Conservation (phyloP, 208 protist genomes). For the Trypanosoma avium region DNA sequence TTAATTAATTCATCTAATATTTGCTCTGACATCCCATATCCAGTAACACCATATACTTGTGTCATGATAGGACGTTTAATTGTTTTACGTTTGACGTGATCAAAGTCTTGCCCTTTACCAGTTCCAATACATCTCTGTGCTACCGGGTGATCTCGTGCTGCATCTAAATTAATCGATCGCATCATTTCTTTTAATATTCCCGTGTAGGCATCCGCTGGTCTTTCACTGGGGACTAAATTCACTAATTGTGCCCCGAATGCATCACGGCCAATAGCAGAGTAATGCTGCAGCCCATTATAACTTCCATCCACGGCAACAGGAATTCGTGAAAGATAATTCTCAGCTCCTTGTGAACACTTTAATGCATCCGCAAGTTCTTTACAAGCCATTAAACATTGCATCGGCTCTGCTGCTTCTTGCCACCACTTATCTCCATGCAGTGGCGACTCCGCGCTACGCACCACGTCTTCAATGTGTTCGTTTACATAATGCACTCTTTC, state of each 20-base stretch:
- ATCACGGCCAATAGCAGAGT: slow-evolving; percentile 98
- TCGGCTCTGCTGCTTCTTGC: slow-evolving; percentile 94
- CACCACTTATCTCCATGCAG: slow-evolving; percentile 90
- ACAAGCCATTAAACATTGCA: slow-evolving; percentile 95
- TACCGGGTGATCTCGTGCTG: slow-evolving; percentile 72
- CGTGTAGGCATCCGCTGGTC: slow-evolving; percentile 97
- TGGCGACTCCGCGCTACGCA: slow-evolving; percentile 80
- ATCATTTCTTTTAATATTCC: slow-evolving; percentile 94
- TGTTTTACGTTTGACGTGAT: slow-evolving; percentile 95
- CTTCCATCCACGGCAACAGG: slow-evolving; percentile 97
- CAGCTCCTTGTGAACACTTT: slow-evolving; percentile 82
- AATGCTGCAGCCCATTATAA: slow-evolving; percentile 99
- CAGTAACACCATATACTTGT: slow-evolving; percentile 97
- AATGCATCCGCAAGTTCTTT: slow-evolving; percentile 94
- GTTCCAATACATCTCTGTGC: slow-evolving; percentile 86
- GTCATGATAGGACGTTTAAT: slow-evolving; percentile 99
- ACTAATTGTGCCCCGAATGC: slow-evolving; percentile 93
- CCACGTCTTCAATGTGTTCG: slow-evolving; percentile 90
- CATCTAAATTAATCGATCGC: slow-evolving; percentile 81
- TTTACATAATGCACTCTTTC: slow-evolving; percentile 95
- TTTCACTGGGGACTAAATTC: slow-evolving; percentile 93
- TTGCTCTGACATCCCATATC: slow-evolving; percentile 96
- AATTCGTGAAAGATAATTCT: slow-evolving; percentile 89
- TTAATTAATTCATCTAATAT: slow-evolving; percentile 92
- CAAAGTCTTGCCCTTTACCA: slow-evolving; percentile 78